Evolutionary conservation across 495 filamentous ascomycete species (phyloP).

Genomic region (Podospora pseudoanserina): DNA sequence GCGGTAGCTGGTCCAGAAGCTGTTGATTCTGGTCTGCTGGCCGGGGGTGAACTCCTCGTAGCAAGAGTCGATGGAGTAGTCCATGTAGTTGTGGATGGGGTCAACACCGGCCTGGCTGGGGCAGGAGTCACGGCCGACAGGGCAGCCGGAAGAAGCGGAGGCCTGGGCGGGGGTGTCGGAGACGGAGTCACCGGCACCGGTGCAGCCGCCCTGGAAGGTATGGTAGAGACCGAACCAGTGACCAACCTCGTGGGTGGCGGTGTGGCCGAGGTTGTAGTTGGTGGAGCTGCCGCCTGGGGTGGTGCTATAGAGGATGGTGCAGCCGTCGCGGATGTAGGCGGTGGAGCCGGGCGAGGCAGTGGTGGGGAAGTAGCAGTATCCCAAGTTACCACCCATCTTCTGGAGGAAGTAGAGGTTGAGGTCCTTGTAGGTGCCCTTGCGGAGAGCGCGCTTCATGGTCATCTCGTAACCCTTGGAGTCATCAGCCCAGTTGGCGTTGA

Average conservation of each 20-base stretch:
- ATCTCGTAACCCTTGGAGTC: constrained; percentile 44
- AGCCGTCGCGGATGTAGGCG: constrained; percentile 53
- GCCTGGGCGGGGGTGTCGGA: constrained; percentile 57
- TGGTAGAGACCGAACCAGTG: constrained; percentile 66
- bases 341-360: constrained; percentile 30
- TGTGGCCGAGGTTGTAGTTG: constrained; percentile 57
- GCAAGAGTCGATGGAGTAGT: constrained; percentile 56
- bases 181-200: constrained; percentile 52
- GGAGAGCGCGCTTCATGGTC: constrained; percentile 57
- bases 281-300: constrained; percentile 51
- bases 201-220: constrained; percentile 63
- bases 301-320: constrained; percentile 51
- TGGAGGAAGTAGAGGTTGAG: constrained; percentile 65
- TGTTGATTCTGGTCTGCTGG: constrained; percentile 45
- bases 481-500: constrained; percentile 55
- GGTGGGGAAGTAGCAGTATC: constrained; percentile 55
- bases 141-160: constrained; percentile 56
- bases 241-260: constrained; percentile 61
- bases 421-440: constrained; percentile 55
- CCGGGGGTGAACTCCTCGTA: constrained; percentile 47
- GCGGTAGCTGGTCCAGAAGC: constrained; percentile 44
- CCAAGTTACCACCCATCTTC: constrained; percentile 48
- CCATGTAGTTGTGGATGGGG: constrained; percentile 65
- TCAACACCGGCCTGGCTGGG: constrained; percentile 45
- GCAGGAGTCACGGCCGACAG: constrained; percentile 52